phyloP scores from a whole-genome alignment of 768 basidiomycete species.

The Rhodocollybia butyracea region DNA sequence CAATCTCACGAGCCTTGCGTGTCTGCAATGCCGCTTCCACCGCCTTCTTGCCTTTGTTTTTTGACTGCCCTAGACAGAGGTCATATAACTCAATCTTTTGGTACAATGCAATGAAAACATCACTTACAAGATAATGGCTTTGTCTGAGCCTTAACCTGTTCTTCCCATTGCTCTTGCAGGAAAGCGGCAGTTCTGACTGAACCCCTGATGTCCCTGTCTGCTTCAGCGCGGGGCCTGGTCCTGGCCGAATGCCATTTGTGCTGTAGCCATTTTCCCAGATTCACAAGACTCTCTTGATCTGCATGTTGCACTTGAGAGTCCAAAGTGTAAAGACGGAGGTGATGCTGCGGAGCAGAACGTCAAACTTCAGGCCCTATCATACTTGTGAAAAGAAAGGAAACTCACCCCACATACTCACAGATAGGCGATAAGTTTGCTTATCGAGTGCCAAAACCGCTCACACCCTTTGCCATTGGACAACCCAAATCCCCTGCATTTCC shows the following conservation, averaged over 20 bases:
- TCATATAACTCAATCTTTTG: neutral
- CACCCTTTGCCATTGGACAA: slow-evolving; percentile 24
- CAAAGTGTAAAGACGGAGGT: slow-evolving; percentile 13
- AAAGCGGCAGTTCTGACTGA: neutral
- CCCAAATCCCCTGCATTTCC: slow-evolving; percentile 21
- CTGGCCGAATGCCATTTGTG: neutral
- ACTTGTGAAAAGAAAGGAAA: neutral
- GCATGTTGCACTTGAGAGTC: slow-evolving; percentile 12
- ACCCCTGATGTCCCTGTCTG: neutral
- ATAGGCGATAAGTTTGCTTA: slow-evolving; percentile 15
- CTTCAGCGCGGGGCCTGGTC: neutral
- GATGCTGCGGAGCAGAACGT: slow-evolving; percentile 8
- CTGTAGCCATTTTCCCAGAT: slow-evolving; percentile 15
- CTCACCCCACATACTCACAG: slow-evolving; percentile 17
- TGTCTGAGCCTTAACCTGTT: slow-evolving; percentile 8
- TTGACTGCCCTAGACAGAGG: neutral
- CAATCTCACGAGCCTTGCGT: neutral
- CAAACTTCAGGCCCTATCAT: neutral
- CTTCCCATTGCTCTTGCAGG: slow-evolving; percentile 9
- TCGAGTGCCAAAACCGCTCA: too few relatives aligned
- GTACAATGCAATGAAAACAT: neutral
- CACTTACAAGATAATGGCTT: slow-evolving; percentile 15
- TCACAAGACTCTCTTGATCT: slow-evolving; percentile 5
- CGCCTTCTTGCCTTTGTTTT: neutral
- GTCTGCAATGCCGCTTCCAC: neutral